These are phyloP conservation scores for Friedmanniomyces endolithicus DNA, from an alignment of 495 filamentous ascomycete species.

Conservation along the genomic window DNA sequence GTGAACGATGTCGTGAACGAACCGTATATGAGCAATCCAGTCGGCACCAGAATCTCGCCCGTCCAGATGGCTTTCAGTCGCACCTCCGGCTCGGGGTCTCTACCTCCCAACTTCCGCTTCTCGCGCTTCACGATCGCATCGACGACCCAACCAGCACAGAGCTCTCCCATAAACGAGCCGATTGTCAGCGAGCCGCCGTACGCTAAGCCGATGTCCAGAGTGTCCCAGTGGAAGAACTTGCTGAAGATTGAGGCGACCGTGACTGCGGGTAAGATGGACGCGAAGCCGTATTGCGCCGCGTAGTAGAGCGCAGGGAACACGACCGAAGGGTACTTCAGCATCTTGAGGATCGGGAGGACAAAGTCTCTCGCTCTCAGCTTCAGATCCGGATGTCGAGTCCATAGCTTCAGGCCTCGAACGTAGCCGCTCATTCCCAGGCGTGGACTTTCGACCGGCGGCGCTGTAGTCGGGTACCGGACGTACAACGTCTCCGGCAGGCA, in stretches of 20 bases:
- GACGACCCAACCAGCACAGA: slow-evolving; percentile 10
- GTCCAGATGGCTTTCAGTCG: slow-evolving; percentile 24
- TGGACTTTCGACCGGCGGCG: background rate
- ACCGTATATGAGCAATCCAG: slow-evolving; percentile 20
- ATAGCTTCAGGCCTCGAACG: slow-evolving; percentile 11
- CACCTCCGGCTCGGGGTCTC: slow-evolving; percentile 21
- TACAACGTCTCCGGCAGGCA: slow-evolving; percentile 13
- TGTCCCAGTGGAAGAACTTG: slow-evolving; percentile 17
- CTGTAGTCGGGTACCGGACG: background rate
- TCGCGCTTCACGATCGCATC: slow-evolving; percentile 13
- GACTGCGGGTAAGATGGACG: slow-evolving; percentile 22
- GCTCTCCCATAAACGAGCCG: slow-evolving; percentile 21
- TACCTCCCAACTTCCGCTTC: slow-evolving; percentile 12
- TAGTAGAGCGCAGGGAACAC: slow-evolving; percentile 23
- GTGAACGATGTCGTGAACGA: no score
- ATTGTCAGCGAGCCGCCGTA: slow-evolving; percentile 15
- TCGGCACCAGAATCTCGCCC: slow-evolving; percentile 16
- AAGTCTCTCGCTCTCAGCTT: slow-evolving; percentile 20
- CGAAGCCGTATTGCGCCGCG: slow-evolving; percentile 20
- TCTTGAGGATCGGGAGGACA: slow-evolving; percentile 10
- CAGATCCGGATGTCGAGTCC: background rate
- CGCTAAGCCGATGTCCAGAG: slow-evolving; percentile 18
- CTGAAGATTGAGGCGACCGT: slow-evolving; percentile 21
- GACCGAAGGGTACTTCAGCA: slow-evolving; percentile 24
- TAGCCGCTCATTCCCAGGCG: background rate